Base-by-base conservation (phyloP, 371 early-diverging fungal species). In the Lichtheimia ornata region DNA sequence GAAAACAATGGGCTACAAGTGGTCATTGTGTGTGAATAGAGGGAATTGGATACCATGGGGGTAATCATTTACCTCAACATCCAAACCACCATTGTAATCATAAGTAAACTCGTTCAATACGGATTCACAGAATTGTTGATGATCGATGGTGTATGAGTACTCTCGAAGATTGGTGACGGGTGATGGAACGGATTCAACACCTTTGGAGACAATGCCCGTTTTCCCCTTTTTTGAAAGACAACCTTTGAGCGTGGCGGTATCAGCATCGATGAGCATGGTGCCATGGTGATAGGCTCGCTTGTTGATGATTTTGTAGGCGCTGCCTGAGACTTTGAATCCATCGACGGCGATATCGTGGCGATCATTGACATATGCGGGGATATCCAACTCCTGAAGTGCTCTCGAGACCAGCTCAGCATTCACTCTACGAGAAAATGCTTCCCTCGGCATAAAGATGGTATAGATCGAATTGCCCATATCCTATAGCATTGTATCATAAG, bases 401-500 rank as follows among this genome's bases (percentile, higher is more conserved):
- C 83, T 74, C 11, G 88, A 74, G 24, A 97, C 92, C 63, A 97
- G 72, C 53, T 88, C 81, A n/a, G 92, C 95, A 70, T 88, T 87
- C 3, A 76, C 75, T 64, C 81, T 76, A 35, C 97, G 84, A 20
- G 87, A 81, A 70, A 98, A 98, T 7, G 79, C 78, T 11, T 79
- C 82, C 45, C 96, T 80, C n/a, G 98, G 97, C 93, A 94, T 94
- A 61, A 94, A 85, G 54, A 95, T 85, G 22, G 92, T 90, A 83
- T 96, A 98, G 74, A 93, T 93, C 11, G 93, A 91, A 71, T 98
- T 98, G 40, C 98, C 98, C 74, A 93, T 77, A 76, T 97, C 97
- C 91, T 93, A 66, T 15, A 41, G 27, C 24, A 53, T 15, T 28
- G 41, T 45, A 30, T 25, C 20, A 53, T 61, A 20, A n/a, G 7